Evolutionary conservation across 108 stramenopile genomes (phyloP), one percentile per base, ranked within the genome.

Genomic region (Cylindrotheca closterium): DNA sequence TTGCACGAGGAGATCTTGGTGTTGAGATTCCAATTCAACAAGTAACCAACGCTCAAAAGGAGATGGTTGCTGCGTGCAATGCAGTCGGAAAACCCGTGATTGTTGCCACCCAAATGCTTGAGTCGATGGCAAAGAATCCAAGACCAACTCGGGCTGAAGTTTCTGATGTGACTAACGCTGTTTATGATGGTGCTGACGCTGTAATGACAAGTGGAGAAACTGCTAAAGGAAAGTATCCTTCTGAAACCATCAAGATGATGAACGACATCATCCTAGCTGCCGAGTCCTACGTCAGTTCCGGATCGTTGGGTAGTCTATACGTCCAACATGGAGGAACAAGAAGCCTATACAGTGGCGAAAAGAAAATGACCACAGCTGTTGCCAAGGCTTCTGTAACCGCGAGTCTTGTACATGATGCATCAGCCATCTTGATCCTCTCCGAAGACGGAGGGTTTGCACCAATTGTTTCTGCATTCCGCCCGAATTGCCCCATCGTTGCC

Each of bases 151-250:
- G 97, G 5, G 99, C 98, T 3, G 98, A 99, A 78, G 96, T 96
- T 28, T 81, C 93, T 12, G 98, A 99, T 79, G 97, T 99, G 3
- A 97, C 97, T 28, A 99, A 99, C 64, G 98, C 98, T 19, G 96
- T 99, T 3, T 89, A 97, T 31, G 98, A 99, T 68, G 98, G 98
- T n/a, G 93, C 97, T 27, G 98, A 99, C 70, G 91, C 91, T 47
- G 97, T 98, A 55, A 99, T 99, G 98, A 84, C 96, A 5, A 91
- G 88, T 34, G 98, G 97, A 5, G 98, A 99, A 80, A 99, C 99
- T 1, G 97, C 97, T 34, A 97, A 97, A 73, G 99, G 99, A 17
- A 93, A 94, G 58, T 98, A 92, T 73, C 97, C 97, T 22, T 77
- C 82, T 18, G 88, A 94, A n/a, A 83, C 96, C 4, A 94, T 98